Evolutionary conservation across 2,329 filamentous ascomycete species (phyloP).

Genomic region (Nothopassalora personata): DNA sequence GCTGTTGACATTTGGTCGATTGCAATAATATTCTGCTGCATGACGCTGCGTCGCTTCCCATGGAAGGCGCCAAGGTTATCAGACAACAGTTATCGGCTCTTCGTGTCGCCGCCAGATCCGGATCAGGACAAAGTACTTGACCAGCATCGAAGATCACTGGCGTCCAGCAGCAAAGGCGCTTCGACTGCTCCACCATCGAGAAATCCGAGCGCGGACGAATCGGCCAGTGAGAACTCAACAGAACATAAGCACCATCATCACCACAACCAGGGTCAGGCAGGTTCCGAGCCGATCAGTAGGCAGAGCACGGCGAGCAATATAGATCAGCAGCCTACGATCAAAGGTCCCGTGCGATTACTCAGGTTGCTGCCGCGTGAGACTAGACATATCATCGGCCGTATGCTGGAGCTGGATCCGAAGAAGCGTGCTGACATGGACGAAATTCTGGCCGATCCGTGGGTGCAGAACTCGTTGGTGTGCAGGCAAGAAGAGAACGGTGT

Average conservation of each 20-base stretch:
- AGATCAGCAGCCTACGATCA: conserved; percentile 56
- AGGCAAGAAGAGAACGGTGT: conserved; percentile 68
- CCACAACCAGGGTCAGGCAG: conserved; percentile 43
- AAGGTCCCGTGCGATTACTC: conserved; percentile 85
- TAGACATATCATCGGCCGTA: conserved; percentile 80
- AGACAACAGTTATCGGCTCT: conserved; percentile 93
- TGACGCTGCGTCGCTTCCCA: conserved; percentile 89
- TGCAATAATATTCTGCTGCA: conserved; percentile 98
- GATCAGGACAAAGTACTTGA: conserved; percentile 43
- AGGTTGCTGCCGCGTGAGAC: conserved; percentile 84
- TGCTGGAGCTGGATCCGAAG: conserved; percentile 84
- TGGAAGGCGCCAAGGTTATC: conserved; percentile 92
- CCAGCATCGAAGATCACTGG: conserved; percentile 21
- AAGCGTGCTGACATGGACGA: conserved; percentile 74
- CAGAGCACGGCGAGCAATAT: conserved; percentile 19
- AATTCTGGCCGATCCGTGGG: conserved; percentile 83
- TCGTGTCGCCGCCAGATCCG: conserved; percentile 77
- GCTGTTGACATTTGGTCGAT: conserved; percentile 97
- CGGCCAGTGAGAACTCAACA: conserved; percentile 8
- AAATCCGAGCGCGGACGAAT: conserved; percentile 28
- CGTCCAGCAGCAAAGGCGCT: conserved; percentile 15
- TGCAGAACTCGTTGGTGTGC: conserved; percentile 79
- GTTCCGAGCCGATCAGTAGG: conserved; percentile 20
- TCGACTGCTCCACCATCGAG: conserved; percentile 40
- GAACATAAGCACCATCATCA: conserved; percentile 29